Base-by-base conservation (phyloP, 179 eudicot genomes). In the Beta lomatogona region DNA sequence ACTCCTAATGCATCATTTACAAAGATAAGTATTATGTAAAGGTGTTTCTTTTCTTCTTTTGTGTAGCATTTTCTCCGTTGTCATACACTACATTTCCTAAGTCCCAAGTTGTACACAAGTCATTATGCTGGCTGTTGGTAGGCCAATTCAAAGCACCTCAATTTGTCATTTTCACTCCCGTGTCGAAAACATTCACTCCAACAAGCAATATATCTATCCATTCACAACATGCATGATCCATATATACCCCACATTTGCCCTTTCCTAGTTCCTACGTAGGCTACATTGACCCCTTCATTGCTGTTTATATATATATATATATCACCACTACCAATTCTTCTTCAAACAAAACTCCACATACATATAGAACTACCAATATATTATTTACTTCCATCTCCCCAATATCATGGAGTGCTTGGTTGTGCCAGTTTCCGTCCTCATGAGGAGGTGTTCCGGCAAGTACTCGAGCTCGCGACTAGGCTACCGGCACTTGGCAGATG, bases 341-440 rank as follows among this genome's bases (percentile, higher is more conserved):
- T 54, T 50, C 73, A 58, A 78, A 66, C 55, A 52, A 48, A 53
- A 28, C 69, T 48, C 59, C 31, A 18, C 58, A 76, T 21, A 76
- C n/a, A 22, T 22, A 6, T 9, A 18, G 6, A 21, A 63, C 22
- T 21, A 36, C 0, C n/a, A n/a, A n/a, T n/a, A n/a, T n/a, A n/a
- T 52, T 9, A 16, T 36, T 19, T 14, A 6, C 5, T 15, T 31
- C 6, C 12, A 13, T 54, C 5, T n/a, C 15, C 18, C 15, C 1
- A 69, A 4, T 0, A 61, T 13, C 21, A 93, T 91, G 95, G 93
- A 81, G 28, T 93, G 97, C 82, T 77, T 91, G 71, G 87, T 84
- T 61, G 28, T 85, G 80, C 93, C 93, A 1, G 91, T 88, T 16
- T 78, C 87, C 16, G 79, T 84, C 28, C 57, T 91, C 16, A 68